Evolutionary conservation across 2,329 filamentous ascomycete species (phyloP).

Genomic region (Fusarium cicatricum): DNA sequence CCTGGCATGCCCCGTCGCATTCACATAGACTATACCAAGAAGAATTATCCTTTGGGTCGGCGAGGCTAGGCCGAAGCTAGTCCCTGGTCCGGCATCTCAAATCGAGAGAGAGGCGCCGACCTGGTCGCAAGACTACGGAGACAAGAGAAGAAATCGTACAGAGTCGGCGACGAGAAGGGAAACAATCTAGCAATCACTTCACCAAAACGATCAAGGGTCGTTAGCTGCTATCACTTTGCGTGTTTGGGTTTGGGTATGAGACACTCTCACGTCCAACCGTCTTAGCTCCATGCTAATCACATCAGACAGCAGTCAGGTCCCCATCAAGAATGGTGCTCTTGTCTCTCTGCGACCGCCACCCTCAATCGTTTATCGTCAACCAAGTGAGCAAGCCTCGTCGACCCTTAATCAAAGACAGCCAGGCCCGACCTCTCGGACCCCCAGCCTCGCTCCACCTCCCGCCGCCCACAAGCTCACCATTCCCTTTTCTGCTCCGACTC

Average conservation of each 20-base stretch:
- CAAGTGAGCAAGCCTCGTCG: constrained; percentile 40
- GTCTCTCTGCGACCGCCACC: constrained; percentile 14
- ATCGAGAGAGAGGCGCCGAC: constrained; percentile 33
- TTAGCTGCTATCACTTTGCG: constrained; percentile 15
- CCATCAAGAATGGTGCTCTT: constrained; percentile 16
- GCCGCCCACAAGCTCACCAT: constrained; percentile 29
- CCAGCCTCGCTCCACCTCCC: constrained; percentile 39
- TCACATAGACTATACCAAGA: constrained; percentile 17
- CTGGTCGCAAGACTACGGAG: constrained; percentile 6
- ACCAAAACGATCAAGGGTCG: not conserved
- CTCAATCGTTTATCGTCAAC: constrained; percentile 30
- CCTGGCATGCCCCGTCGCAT: constrained; percentile 26
- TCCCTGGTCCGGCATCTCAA: constrained; percentile 14
- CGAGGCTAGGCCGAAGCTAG: constrained; percentile 25
- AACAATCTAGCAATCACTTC: not conserved
- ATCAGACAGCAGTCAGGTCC: not conserved
- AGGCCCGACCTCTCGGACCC: constrained; percentile 40
- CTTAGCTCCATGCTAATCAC: not conserved
- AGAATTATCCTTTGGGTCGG: constrained; percentile 5
- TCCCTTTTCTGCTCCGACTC: constrained; percentile 26
- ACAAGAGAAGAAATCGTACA: not conserved
- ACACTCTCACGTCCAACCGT: constrained; percentile 1
- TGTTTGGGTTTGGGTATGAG: constrained; percentile 2
- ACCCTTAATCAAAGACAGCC: constrained; percentile 44
- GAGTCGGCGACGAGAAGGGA: constrained; percentile 8